Evolutionary conservation across 2,329 filamentous ascomycete genomes (phyloP), one percentile per base, ranked within the genome.

Genomic region (Botryosphaeria agaves): DNA sequence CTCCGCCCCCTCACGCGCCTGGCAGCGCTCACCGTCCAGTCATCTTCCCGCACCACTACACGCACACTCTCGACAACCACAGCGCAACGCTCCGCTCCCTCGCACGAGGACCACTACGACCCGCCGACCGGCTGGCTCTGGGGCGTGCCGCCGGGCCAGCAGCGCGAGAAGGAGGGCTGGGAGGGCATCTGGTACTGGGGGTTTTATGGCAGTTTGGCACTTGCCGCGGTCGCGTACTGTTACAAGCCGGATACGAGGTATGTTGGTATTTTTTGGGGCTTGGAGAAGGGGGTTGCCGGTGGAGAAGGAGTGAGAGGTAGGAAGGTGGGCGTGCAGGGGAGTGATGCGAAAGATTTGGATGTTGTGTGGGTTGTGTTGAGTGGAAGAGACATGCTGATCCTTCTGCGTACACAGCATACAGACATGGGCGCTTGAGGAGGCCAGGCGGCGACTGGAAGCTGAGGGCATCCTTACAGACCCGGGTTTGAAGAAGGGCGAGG

Each of bases 181-280:
- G 89, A 98, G 68, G 73, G 66, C 41, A 59, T 84, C 33, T 85
- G 78, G 64, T 77, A 77, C 53, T 81, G 80, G 53, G 84, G 85
- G 29, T 84, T 92, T 57, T 79, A 76, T 52, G 82, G 81, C 32
- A 77, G 74, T 48, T 59, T 92, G 48, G 58, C 72, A 17, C 64
- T 83, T 40, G 76, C 75, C 32, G 72, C 70, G 37, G 64, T 94
- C 41, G 82, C 79, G 41, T 83, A 93, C 61, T 83, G 82, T 38
- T 95, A 89, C 55, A 95, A 95, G 74, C 89, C 89, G 31, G 89
- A 98, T 67, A 95, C 87, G 39, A 92, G 83, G 89, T 98, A 68
- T 63, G 85, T 83, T 36, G 30, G 5, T 31, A 30, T 26, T 29
- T 20, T 21, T 28, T 25, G 18, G 21, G 12, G 19, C 19, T 11